Base-by-base conservation (phyloP, 179 eudicot genomes). In the Actinidia arguta region DNA sequence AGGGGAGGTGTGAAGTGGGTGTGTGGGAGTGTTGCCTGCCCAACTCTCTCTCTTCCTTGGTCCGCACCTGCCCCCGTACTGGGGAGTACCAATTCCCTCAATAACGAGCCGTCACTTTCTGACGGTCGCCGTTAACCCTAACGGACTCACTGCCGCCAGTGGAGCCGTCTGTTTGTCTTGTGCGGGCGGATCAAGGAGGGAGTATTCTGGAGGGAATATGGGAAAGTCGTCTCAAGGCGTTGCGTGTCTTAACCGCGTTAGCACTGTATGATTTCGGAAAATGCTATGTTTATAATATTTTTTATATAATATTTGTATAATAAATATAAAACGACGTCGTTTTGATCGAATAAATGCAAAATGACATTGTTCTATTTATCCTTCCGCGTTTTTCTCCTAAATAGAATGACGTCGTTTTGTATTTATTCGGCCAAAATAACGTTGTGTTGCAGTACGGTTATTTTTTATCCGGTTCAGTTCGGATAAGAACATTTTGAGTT, bases 201-300 rank as follows among this genome's bases (percentile, higher is more conserved):
- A 73, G 51, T 73, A 50, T 51, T 25, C 25, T 16, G 46, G 44
- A 17, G 44, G 14, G 61, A 4, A 14, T 14, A 12, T 24, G 76
- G 76, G 22, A 70, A n/a, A 44, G 25, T 8, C 14, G 36, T 48
- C 18, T 5, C 22, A 24, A 48, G 20, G 42, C 6, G 50, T 4
- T 20, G 18, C 31, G 76, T 74, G 78, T 52, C 1, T 8, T 74
- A 54, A 74, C 78, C 47, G 78, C 62, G 78, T 74, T 74, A 79
- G 76, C n/a, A n/a, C n/a, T n/a, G n/a, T n/a, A n/a, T n/a, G n/a
- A n/a, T n/a, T n/a, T n/a, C n/a, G n/a, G n/a, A n/a, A n/a, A n/a
- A n/a, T n/a, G n/a, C n/a, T n/a, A n/a, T n/a, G n/a, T n/a, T n/a
- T n/a, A n/a, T n/a, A n/a, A n/a, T n/a, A n/a, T n/a, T n/a, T n/a